Evolutionary conservation across 306 rosid genomes (phyloP).

Genomic region (Mimosa bimucronata): DNA sequence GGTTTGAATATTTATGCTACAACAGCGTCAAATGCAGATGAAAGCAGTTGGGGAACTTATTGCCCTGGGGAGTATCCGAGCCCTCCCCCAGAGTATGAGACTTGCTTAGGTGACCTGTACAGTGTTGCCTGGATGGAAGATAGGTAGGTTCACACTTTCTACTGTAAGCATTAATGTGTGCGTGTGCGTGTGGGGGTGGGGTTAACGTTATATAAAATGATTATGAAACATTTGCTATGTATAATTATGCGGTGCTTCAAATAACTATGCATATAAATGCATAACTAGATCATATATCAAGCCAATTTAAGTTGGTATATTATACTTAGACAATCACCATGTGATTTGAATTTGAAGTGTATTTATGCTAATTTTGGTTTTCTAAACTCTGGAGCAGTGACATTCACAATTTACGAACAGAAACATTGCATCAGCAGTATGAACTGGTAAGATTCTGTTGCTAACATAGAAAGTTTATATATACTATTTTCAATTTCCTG

Average conservation of each 20-base stretch:
- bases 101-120: conserved; percentile 94
- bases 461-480: conserved; percentile 6
- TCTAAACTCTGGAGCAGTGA: conserved; percentile 65
- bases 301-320: conserved; percentile 10
- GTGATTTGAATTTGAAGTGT: conserved; percentile 20
- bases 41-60: conserved; percentile 99
- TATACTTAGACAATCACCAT: neutral
- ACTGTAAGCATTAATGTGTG: conserved; percentile 7
- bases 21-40: conserved; percentile 90
- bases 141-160: conserved; percentile 54
- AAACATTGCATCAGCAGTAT: conserved; percentile 84
- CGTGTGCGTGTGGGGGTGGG: too few species aligned
- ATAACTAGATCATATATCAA: conserved; percentile 18
- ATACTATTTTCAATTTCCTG: conserved; percentile 1
- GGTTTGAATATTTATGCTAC: conserved; percentile 84
- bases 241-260: conserved; percentile 38
- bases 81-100: conserved; percentile 90
- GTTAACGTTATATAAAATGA: neutral
- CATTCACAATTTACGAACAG: conserved; percentile 73
- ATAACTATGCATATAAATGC: conserved; percentile 16
- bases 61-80: conserved; percentile 93
- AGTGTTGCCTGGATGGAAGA: conserved; percentile 99
- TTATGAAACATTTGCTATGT: conserved; percentile 28
- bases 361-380: conserved; percentile 22
- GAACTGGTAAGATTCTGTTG: conserved; percentile 64